Percentiles rank a stretch among this genome's conserved stretches.
Evolutionary conservation across 306 rosid species (phyloP).

Genomic region (Cucumis sativus): DNA sequence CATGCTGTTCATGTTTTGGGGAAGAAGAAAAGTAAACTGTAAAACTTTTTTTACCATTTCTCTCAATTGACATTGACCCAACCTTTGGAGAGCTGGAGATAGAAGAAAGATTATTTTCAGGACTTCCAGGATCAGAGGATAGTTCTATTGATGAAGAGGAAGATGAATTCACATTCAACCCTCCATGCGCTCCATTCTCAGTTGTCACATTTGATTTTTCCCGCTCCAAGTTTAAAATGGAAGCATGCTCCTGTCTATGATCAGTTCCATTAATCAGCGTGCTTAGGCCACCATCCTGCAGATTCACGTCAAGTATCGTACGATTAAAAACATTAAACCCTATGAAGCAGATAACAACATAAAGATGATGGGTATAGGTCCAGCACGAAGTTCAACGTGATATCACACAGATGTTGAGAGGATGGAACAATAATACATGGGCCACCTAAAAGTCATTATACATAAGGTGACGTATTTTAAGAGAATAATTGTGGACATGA

Average conservation of each 20-base stretch:
- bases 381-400: not conserved
- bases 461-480: not conserved
- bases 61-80: conserved; percentile 21
- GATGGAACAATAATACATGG: not conserved
- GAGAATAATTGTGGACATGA: not conserved
- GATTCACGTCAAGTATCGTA: conserved; percentile 2
- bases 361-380: not conserved
- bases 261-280: conserved; percentile 17
- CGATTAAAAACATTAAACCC: not conserved
- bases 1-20: conserved; percentile 20
- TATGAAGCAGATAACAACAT: not conserved
- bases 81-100: conserved; percentile 22
- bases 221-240: conserved; percentile 28
- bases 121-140: conserved; percentile 47
- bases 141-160: conserved; percentile 41
- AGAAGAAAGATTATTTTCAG: conserved; percentile 39
- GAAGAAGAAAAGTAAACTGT: conserved; percentile 34
- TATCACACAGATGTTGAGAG: not conserved
- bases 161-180: conserved; percentile 36
- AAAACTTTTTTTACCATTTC: conserved; percentile 15
- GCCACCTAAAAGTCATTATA: not conserved
- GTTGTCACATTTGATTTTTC: conserved; percentile 26
- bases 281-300: conserved; percentile 45
- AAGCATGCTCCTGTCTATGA: conserved; percentile 21
- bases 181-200: conserved; percentile 23